phyloP scores from a whole-genome alignment of 441 rosid species.

The Monsonia emarginata region DNA sequence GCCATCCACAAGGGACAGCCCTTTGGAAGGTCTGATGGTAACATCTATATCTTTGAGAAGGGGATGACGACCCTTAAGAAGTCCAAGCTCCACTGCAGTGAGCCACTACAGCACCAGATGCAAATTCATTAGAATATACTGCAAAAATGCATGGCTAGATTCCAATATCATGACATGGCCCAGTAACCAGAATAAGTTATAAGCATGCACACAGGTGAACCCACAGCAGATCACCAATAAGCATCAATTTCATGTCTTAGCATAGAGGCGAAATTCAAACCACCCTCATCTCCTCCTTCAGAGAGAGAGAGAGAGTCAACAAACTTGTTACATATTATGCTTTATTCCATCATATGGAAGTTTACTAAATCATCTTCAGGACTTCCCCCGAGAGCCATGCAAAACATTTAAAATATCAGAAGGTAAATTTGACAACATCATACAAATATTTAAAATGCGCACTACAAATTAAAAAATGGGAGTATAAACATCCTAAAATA shows the following conservation, averaged over 20 bases:
- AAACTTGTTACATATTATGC: too few relatives aligned
- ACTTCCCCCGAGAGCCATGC: not conserved
- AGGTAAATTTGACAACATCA: not conserved
- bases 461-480: not conserved
- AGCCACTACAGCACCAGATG: constrained; percentile 64
- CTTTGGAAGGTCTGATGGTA: constrained; percentile 56
- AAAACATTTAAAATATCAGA: not conserved
- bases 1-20: constrained; percentile 43
- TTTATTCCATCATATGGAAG: too few relatives aligned
- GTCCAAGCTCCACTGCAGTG: constrained; percentile 85
- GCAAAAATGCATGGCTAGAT: not conserved
- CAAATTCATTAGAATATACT: not conserved
- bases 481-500: not conserved
- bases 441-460: not conserved
- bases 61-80: constrained; percentile 96
- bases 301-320: too few relatives aligned
- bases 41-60: constrained; percentile 79
- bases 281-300: not conserved
- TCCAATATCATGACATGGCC: not conserved
- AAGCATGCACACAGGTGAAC: not conserved
- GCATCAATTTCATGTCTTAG: not conserved
- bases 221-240: not conserved
- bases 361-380: not conserved
- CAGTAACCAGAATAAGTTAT: too few relatives aligned
- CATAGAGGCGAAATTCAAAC: not conserved